A percentile compares a stretch with the other conserved stretches of the same genome.
phyloP scores from a whole-genome alignment of 495 filamentous ascomycete genomes.

The Penicillium antarcticum region DNA sequence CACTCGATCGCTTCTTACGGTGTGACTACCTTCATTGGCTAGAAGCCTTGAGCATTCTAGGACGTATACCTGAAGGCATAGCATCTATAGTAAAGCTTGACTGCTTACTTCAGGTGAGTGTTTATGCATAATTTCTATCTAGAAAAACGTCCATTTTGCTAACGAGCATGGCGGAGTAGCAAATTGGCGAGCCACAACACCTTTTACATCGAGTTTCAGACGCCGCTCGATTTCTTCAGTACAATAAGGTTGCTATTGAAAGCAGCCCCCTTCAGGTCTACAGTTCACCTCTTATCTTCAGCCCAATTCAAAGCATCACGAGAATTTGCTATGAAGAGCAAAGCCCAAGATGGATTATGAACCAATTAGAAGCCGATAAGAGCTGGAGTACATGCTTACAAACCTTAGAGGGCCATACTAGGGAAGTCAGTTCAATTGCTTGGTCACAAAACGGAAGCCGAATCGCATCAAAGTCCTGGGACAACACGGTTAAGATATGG shows the following conservation, averaged over 20 bases:
- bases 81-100: slow-evolving; percentile 12
- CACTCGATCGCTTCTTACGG: slow-evolving; percentile 18
- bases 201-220: slow-evolving; percentile 25
- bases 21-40: slow-evolving; percentile 34
- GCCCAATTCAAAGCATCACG: slow-evolving; percentile 22
- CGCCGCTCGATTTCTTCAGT: slow-evolving; percentile 23
- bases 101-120: slow-evolving; percentile 6
- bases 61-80: slow-evolving; percentile 24
- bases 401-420: slow-evolving; percentile 6
- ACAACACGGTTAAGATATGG: slow-evolving; percentile 15
- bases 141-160: not conserved
- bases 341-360: slow-evolving; percentile 14
- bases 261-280: slow-evolving; percentile 28
- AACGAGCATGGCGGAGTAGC: slow-evolving; percentile 5
- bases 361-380: slow-evolving; percentile 7
- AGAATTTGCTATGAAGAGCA: slow-evolving; percentile 11
- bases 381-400: slow-evolving; percentile 14
- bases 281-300: slow-evolving; percentile 27
- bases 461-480: slow-evolving; percentile 8
- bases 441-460: slow-evolving; percentile 6
- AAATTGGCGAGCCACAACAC: not conserved
- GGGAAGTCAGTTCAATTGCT: not conserved
- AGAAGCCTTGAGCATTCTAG: slow-evolving; percentile 31
- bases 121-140: not conserved
- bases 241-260: slow-evolving; percentile 20